Percentiles rank a stretch among this genome's conserved stretches.
These are phyloP conservation scores for Aeminium ludgeri DNA, from an alignment of 495 filamentous ascomycete genomes.

Conservation along the genomic window DNA sequence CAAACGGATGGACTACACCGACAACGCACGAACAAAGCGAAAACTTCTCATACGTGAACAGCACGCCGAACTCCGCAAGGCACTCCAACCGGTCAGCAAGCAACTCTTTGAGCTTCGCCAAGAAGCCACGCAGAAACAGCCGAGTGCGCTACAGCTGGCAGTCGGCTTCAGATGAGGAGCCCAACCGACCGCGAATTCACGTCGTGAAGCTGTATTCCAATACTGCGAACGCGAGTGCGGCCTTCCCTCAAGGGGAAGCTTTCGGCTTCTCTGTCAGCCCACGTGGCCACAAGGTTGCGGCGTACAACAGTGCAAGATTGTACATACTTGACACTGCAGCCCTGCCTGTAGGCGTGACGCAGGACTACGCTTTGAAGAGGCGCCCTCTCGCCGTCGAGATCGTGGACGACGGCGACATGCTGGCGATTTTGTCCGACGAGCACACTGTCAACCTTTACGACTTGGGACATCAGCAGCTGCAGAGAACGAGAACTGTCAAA, in stretches of 20 bases:
- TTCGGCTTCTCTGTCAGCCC: constrained; percentile 16
- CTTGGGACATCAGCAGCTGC: constrained; percentile 9
- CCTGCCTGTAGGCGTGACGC: constrained; percentile 15
- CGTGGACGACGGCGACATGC: constrained; percentile 10
- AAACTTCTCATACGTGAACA: too few species aligned
- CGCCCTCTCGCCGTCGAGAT: constrained; percentile 15
- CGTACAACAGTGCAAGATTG: constrained; percentile 13
- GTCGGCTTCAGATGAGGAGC: constrained; percentile 13
- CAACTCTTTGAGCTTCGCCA: too few species aligned
- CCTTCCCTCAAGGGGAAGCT: constrained; percentile 15
- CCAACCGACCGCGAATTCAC: constrained; percentile 15
- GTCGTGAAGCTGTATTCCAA: constrained; percentile 17
- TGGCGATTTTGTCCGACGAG: constrained; percentile 16
- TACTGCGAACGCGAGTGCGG: constrained; percentile 13
- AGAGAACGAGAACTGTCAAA: constrained; percentile 13
- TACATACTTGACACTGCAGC: constrained; percentile 14
- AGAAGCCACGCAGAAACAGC: too few species aligned
- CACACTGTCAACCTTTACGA: constrained; percentile 17
- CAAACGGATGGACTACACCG: constrained; percentile 4
- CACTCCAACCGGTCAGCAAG: too few species aligned
- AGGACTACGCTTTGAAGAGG: constrained; percentile 16
- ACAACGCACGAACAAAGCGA: not conserved
- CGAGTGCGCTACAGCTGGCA: constrained; percentile 18
- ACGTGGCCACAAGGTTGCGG: constrained; percentile 9
- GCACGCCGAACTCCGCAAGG: too few species aligned